Evolutionary conservation across 2,329 filamentous ascomycete genomes (phyloP), one percentile per base, ranked within the genome.

Genomic region (Ceratocystis albifundus): DNA sequence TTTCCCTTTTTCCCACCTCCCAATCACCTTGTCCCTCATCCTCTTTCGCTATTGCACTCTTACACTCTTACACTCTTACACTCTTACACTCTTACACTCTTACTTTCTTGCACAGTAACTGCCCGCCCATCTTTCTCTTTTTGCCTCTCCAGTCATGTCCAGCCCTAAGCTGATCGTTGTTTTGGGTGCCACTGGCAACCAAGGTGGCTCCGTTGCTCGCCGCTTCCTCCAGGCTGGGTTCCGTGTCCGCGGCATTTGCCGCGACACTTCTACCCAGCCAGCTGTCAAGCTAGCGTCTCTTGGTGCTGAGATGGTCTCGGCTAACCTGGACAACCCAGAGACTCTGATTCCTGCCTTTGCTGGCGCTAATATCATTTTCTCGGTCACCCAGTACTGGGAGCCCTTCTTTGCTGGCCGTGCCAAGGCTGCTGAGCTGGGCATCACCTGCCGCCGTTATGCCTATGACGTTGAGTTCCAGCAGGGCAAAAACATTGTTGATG

Each of bases 381-480:
- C 76, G 68, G 78, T 82, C 62, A 84, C 82, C 0, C 77, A 84
- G 69, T 84, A 80, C 72, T 84, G 79, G 78, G 77, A 80, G 65
- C 75, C 77, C 1, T 82, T 82, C 70, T 77, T 77, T 70, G 74
- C 76, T 2, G 74, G 76, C 0, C 76, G 77, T 12, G 70, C 73
- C 25, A 73, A 74, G 63, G 78, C 77, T 2, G 67, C 70, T 3
- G 73, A 75, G 41, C 70, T 72, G 12, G 78, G 77, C 4, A 72
- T 80, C 17, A 76, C 74, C 0, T 78, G 76, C 69, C 75, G 78
- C 10, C 72, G 72, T 65, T 78, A 76, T 67, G 78, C 78, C 0
- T 81, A 79, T 68, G 74, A 81, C 0, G 72, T 78, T 1, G 83
- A 85, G 72, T 71, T 77, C 6, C 74, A 74, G 57, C 79, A 83